Evolutionary conservation across 495 filamentous ascomycete species (phyloP), one percentile per base, ranked within the genome.

Genomic region (Evernia prunastri): DNA sequence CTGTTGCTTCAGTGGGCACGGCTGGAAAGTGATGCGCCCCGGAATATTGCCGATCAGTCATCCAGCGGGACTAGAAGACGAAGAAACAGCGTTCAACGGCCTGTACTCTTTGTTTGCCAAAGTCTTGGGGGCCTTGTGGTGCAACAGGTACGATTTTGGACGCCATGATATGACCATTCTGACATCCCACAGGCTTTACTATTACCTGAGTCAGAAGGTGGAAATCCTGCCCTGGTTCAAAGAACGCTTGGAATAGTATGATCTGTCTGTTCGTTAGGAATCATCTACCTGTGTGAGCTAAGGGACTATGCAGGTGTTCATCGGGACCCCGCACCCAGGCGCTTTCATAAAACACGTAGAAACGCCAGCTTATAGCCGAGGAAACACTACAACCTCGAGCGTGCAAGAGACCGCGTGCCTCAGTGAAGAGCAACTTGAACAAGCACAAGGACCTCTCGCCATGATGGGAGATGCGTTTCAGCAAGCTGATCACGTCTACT

Each of bases 301-400:
- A 42, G 17, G 13, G 6, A 11, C 39, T 13, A 29, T n/a, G n/a
- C 29, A 60, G 58, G 15, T 60, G 18, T 60, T 60, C 37, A 31
- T 60, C 7, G 58, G 40, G 25, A 60, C 58, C 29, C 58, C 58
- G 17, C 58, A 60, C 17, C 39, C 58, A 49, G 15, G 58, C 40
- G 25, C 42, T 18, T 27, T 23, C 17, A 0, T 31, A 20, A 45
- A 27, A 11, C 39, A 42, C 39, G 3, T 42, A 3, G 39, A 42
- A 15, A 42, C 8, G 39, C 12, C 39, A 42, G 39, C 39, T 42
- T 42, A 3, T 3, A 12, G 9, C 39, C 9, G 17, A 42, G 39
- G 17, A 3, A 42, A 15, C 3, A 42, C 39, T 17, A 7, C 39
- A 17, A 42, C 3, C 10, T 3, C 39, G 39, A 11, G 13, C 3